Evolutionary conservation across 2,329 filamentous ascomycete genomes (phyloP).

Genomic region (Ceratocystis lukuohia): DNA sequence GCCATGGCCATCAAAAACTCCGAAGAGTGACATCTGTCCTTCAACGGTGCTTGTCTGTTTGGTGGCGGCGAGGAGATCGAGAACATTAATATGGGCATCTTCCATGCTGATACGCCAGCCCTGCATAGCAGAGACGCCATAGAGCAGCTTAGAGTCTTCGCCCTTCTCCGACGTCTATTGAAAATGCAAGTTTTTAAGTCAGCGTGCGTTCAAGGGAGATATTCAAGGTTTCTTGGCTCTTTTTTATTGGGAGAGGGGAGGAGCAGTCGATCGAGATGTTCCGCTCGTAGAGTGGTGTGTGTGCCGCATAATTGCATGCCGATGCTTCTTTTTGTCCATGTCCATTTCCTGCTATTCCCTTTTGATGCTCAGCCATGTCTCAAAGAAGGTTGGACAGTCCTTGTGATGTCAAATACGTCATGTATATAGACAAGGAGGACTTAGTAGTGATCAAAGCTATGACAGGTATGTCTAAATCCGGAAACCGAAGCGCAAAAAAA

Average conservation of each 20-base stretch:
- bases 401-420: neutral
- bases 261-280: too few species aligned
- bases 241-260: too few species aligned
- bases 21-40: conserved; percentile 82
- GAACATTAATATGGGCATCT: conserved; percentile 78
- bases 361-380: neutral
- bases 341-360: neutral
- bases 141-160: conserved; percentile 84
- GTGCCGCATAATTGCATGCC: neutral
- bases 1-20: conserved; percentile 94
- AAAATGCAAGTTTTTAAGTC: conserved; percentile 12
- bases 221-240: neutral
- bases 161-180: conserved; percentile 71
- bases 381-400: conserved; percentile 10
- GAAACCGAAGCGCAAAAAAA: neutral
- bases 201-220: conserved; percentile 2
- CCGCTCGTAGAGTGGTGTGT: neutral
- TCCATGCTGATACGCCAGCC: conserved; percentile 99
- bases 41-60: conserved; percentile 49
- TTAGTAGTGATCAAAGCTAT: neutral
- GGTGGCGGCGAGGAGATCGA: conserved; percentile 48
- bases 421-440: neutral
- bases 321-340: neutral
- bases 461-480: neutral
- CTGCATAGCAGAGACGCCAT: conserved; percentile 96